These are phyloP conservation scores for Fraxinus paxiana DNA, from an alignment of 305 asterid species.

Conservation along the genomic window DNA sequence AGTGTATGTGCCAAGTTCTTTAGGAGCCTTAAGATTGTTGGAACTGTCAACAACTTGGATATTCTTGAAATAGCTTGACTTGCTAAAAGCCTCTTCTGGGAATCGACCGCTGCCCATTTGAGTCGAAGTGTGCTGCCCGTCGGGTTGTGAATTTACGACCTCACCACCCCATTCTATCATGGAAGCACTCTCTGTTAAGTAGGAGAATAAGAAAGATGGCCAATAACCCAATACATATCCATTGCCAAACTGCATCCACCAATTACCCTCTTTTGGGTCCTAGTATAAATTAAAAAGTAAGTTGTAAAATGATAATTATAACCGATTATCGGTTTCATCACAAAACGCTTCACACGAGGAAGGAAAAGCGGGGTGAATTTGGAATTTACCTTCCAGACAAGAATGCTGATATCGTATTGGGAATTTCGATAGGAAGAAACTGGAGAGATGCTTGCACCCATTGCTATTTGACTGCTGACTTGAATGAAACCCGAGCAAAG, in stretches of 20 bases:
- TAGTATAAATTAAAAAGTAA: neutral
- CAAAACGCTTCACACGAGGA: neutral
- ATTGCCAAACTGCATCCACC: slow-evolving; percentile 75
- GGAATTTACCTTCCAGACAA: slow-evolving; percentile 78
- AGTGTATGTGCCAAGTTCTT: slow-evolving; percentile 49
- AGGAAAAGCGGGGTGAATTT: neutral
- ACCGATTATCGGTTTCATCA: neutral
- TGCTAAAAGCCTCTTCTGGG: slow-evolving; percentile 65
- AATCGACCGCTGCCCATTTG: slow-evolving; percentile 71
- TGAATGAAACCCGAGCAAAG: slow-evolving; percentile 93
- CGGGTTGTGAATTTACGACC: slow-evolving; percentile 54
- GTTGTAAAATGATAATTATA: neutral
- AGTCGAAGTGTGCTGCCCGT: slow-evolving; percentile 58
- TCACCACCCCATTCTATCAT: slow-evolving; percentile 80
- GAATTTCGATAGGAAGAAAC: slow-evolving; percentile 57
- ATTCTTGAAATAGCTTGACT: slow-evolving; percentile 60
- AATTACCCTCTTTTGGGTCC: slow-evolving; percentile 63
- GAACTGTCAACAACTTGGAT: slow-evolving; percentile 61
- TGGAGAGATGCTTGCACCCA: slow-evolving; percentile 93
- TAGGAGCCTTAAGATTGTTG: slow-evolving; percentile 56
- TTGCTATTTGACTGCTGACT: slow-evolving; percentile 68
- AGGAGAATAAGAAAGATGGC: slow-evolving; percentile 64
- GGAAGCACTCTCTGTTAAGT: slow-evolving; percentile 58
- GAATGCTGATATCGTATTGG: slow-evolving; percentile 78
- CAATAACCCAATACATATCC: slow-evolving; percentile 56